These are phyloP conservation scores for Protostelium mycophagum DNA, from an alignment of 78 protist species.

Conservation along the genomic window DNA sequence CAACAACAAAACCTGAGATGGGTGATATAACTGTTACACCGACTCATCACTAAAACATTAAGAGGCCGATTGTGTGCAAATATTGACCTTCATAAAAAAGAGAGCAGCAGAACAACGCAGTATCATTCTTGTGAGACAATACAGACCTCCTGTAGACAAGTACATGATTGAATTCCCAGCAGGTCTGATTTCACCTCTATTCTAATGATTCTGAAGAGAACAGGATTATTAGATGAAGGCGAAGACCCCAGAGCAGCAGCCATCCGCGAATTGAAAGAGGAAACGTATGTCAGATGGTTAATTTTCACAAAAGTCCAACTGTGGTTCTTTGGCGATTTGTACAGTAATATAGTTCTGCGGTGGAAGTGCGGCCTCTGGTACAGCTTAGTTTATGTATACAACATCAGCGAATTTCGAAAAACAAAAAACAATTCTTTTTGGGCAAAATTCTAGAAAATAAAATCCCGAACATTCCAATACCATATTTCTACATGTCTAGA, in stretches of 20 bases:
- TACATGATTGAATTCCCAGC: neutral
- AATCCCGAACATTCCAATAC: too few species aligned
- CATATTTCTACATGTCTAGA: too few species aligned
- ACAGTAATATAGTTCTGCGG: too few species aligned
- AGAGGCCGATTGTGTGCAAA: neutral
- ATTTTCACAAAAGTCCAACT: too few species aligned
- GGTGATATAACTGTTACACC: neutral
- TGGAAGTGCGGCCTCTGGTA: too few species aligned
- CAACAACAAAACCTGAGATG: neutral
- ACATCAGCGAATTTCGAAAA: neutral
- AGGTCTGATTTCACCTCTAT: neutral
- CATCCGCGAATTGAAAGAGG: neutral
- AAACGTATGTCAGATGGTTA: neutral
- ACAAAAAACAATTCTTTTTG: neutral
- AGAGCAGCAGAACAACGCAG: neutral
- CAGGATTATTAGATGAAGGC: neutral
- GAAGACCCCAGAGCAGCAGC: neutral
- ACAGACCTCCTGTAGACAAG: neutral
- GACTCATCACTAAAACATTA: neutral
- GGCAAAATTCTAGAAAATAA: too few species aligned
- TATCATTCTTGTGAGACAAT: neutral
- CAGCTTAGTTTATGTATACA: too few species aligned
- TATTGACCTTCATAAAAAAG: neutral
- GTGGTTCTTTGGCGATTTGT: too few species aligned
- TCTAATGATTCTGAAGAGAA: neutral